Percentiles rank a stretch among this genome's conserved stretches.
Conservation (phyloP, 2,329 filamentous ascomycete species). For the Apiospora kogelbergensis region DNA sequence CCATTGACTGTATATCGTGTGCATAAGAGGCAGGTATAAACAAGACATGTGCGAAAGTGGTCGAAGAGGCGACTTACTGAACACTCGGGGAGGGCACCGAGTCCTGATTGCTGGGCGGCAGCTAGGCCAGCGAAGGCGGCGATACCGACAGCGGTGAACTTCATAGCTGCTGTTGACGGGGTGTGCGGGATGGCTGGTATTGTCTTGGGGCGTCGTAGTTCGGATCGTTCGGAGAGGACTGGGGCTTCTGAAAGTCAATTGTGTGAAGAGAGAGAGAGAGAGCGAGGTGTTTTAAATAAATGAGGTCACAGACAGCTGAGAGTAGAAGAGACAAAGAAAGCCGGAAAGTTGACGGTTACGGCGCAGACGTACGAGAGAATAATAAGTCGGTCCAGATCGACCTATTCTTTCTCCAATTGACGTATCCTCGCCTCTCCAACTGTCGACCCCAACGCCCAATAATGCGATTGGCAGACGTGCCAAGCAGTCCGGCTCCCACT, state of each 20-base stretch:
- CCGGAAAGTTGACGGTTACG: neutral
- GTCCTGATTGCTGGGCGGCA: conserved; percentile 1
- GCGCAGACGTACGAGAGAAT: neutral
- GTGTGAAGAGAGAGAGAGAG: neutral
- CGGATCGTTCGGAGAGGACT: neutral
- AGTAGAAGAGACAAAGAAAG: neutral
- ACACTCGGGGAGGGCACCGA: neutral
- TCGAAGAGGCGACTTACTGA: neutral
- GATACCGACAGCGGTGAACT: neutral
- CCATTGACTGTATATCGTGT: neutral
- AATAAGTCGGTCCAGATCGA: conserved; percentile 1
- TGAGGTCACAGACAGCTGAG: neutral
- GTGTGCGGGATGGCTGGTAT: neutral
- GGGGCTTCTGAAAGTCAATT: neutral
- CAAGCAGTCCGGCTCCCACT: neutral
- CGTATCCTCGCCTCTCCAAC: neutral
- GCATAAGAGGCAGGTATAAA: neutral
- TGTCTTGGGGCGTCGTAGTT: neutral
- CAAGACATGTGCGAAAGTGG: neutral
- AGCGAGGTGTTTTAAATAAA: neutral
- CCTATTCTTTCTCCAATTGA: neutral
- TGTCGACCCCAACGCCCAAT: neutral
- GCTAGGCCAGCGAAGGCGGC: neutral
- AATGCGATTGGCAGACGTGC: neutral
- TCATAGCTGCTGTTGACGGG: neutral